phyloP scores from a whole-genome alignment of 257 asterid species.

The Solanum tacnaense region DNA sequence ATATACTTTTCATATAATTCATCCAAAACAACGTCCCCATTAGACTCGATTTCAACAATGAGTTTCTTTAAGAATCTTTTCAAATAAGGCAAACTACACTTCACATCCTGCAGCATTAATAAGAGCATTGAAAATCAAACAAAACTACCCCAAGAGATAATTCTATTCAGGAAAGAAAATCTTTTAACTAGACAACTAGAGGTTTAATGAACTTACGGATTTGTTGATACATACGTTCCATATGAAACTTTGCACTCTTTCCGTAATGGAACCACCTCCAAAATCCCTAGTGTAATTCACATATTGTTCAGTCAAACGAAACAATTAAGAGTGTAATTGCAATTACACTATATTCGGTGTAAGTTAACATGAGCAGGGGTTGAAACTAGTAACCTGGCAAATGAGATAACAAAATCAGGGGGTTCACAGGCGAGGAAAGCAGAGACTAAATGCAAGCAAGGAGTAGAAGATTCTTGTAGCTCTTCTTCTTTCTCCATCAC shows the following conservation, averaged over 20 bases:
- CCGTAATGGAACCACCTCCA: conserved; percentile 64
- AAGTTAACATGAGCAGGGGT: neutral
- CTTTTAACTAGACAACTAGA: neutral
- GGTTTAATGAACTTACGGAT: conserved; percentile 29
- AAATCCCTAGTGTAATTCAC: conserved; percentile 29
- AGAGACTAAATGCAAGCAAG: conserved; percentile 37
- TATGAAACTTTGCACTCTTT: conserved; percentile 61
- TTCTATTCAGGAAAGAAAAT: neutral
- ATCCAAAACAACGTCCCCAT: conserved; percentile 58
- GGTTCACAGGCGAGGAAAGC: conserved; percentile 75
- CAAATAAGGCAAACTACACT: conserved; percentile 42
- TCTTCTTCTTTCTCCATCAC: conserved; percentile 10
- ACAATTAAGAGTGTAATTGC: neutral
- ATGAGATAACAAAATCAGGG: conserved; percentile 51
- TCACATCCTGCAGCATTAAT: conserved; percentile 31
- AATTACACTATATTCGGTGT: neutral
- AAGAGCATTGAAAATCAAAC: neutral
- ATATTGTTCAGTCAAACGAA: neutral
- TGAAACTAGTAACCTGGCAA: conserved; percentile 45
- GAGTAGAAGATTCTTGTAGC: conserved; percentile 11
- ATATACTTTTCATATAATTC: conserved; percentile 69
- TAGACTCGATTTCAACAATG: conserved; percentile 62
- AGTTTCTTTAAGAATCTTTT: conserved; percentile 68
- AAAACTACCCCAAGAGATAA: neutral
- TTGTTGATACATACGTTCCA: conserved; percentile 54